Conservation (phyloP, 1,284 basidiomycete genomes). For the Schizophyllum amplum region DNA sequence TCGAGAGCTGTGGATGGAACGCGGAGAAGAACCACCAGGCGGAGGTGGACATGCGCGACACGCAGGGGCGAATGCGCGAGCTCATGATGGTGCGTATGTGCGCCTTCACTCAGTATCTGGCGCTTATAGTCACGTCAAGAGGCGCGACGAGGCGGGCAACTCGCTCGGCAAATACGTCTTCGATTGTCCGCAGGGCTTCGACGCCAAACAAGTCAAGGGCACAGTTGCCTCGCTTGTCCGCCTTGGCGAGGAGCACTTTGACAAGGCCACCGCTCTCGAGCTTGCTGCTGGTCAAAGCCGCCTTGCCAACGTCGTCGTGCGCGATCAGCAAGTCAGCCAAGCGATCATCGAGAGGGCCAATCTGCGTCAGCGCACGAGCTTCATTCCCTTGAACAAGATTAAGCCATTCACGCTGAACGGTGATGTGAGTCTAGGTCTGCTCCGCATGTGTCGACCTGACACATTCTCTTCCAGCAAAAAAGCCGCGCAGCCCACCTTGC, state of each 20-base stretch:
- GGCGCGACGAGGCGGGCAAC: conserved; percentile 66
- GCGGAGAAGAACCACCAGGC: conserved; percentile 66
- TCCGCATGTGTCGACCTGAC: conserved; percentile 1
- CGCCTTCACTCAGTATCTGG: conserved; percentile 20
- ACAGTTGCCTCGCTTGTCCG: conserved; percentile 83
- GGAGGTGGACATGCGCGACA: conserved; percentile 21
- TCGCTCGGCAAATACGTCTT: conserved; percentile 76
- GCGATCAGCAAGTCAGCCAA: conserved; percentile 85
- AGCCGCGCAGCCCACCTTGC: conserved; percentile 74
- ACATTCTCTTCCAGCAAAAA: conserved; percentile 49
- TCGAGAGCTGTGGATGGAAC: conserved; percentile 73
- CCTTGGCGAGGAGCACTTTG: conserved; percentile 63
- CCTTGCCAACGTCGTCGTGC: conserved; percentile 93
- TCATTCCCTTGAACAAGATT: conserved; percentile 94
- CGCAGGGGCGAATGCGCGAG: conserved; percentile 43
- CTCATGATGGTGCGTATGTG: conserved; percentile 62
- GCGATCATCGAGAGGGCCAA: conserved; percentile 78
- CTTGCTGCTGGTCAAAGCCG: conserved; percentile 80
- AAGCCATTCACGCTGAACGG: conserved; percentile 58
- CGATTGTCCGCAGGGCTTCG: conserved; percentile 79
- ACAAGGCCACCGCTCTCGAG: conserved; percentile 87
- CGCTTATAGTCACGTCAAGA: conserved; percentile 30
- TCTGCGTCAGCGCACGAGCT: conserved; percentile 86
- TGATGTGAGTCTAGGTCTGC: conserved; percentile 39
- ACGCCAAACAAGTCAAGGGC: conserved; percentile 85